phyloP scores from a whole-genome alignment of 768 basidiomycete genomes.

The Cubamyces sp. region DNA sequence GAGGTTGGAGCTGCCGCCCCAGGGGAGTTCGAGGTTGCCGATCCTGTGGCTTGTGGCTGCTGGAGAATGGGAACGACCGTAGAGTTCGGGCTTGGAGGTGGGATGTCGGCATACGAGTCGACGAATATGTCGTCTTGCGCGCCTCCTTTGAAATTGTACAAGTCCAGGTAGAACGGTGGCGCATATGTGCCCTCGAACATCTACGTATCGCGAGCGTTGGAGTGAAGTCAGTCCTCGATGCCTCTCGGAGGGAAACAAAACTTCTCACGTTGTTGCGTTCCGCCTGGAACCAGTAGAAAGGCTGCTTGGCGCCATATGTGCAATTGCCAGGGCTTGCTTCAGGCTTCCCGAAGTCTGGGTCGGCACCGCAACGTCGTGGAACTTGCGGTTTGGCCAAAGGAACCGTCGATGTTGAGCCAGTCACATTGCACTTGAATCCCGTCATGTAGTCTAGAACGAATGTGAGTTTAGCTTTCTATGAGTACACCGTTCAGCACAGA shows the following conservation, averaged over 20 bases:
- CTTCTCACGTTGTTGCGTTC: slow-evolving; percentile 64
- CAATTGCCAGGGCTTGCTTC: slow-evolving; percentile 61
- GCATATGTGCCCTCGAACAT: slow-evolving; percentile 68
- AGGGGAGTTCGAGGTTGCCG: background rate
- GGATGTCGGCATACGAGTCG: slow-evolving; percentile 48
- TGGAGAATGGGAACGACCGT: slow-evolving; percentile 33
- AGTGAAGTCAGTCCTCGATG: background rate
- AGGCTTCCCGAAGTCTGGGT: slow-evolving; percentile 50
- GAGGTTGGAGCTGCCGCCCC: background rate
- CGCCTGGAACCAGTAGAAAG: slow-evolving; percentile 70
- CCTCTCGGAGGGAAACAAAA: too few relatives aligned
- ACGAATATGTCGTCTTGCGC: slow-evolving; percentile 75
- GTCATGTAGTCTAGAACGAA: slow-evolving; percentile 65
- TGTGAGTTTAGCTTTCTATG: background rate
- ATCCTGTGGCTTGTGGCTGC: slow-evolving; percentile 17
- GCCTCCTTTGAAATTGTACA: slow-evolving; percentile 77
- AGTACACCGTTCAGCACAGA: background rate
- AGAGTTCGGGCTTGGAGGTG: slow-evolving; percentile 32
- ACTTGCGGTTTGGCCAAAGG: slow-evolving; percentile 58
- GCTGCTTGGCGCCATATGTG: slow-evolving; percentile 72
- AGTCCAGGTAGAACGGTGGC: slow-evolving; percentile 66
- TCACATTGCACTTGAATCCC: slow-evolving; percentile 70
- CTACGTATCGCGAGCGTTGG: slow-evolving; percentile 34
- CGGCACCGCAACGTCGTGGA: slow-evolving; percentile 67
- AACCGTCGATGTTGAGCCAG: slow-evolving; percentile 52